These are phyloP conservation scores for Xylaria hypoxylon DNA, from an alignment of 2,329 filamentous ascomycete genomes.

Conservation along the genomic window DNA sequence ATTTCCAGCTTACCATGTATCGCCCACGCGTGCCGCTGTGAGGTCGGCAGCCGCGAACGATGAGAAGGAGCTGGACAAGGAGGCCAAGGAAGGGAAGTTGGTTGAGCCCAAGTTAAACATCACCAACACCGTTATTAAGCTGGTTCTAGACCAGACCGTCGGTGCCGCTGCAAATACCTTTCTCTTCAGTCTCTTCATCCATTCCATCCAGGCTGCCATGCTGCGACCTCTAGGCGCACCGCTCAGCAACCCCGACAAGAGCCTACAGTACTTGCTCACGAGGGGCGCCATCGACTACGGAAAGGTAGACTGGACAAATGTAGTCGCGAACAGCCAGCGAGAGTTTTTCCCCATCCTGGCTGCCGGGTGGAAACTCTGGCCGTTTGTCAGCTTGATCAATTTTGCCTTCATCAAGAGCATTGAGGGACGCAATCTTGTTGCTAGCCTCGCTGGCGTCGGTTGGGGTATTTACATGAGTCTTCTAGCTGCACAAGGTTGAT, in stretches of 20 bases:
- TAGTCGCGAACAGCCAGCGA: constrained; percentile 58
- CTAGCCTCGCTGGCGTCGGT: constrained; percentile 75
- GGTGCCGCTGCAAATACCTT: constrained; percentile 74
- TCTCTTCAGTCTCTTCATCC: constrained; percentile 64
- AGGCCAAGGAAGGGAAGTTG: constrained; percentile 54
- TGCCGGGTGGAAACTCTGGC: constrained; percentile 81
- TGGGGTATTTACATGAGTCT: constrained; percentile 84
- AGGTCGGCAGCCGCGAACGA: constrained; percentile 55
- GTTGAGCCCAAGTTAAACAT: constrained; percentile 67
- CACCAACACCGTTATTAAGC: constrained; percentile 74
- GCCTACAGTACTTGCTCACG: constrained; percentile 46
- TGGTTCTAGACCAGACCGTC: constrained; percentile 75
- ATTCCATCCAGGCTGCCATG: constrained; percentile 66
- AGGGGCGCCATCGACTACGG: constrained; percentile 58
- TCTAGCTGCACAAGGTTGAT: constrained; percentile 55
- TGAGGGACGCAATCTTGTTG: constrained; percentile 75
- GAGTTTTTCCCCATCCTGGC: constrained; percentile 74
- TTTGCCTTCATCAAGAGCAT: constrained; percentile 77
- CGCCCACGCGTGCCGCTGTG: constrained; percentile 56
- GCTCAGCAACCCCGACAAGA: constrained; percentile 52
- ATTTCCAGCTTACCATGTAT: constrained; percentile 74
- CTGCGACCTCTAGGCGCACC: constrained; percentile 47
- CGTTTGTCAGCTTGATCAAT: constrained; percentile 75
- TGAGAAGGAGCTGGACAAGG: constrained; percentile 56
- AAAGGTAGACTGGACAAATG: constrained; percentile 58